A percentile compares a stretch with the other conserved stretches of the same genome.
Evolutionary conservation across 1,139 yeast species (phyloP).

Genomic region (Geotrichum citri-aurantii): DNA sequence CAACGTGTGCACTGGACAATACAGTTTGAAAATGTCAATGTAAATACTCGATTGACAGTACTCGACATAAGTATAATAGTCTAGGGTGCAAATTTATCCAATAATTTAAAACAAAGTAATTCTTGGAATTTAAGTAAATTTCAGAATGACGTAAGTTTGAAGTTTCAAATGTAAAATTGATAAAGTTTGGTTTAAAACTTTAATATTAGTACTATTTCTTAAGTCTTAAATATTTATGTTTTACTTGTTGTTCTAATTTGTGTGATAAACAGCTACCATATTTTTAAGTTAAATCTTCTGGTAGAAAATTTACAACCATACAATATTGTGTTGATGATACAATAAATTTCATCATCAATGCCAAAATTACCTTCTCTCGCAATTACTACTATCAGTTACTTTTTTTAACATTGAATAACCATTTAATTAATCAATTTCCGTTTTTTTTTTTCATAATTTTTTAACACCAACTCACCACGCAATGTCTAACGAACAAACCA

Average conservation of each 20-base stretch:
- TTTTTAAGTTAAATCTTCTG: not conserved
- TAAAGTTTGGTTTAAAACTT: too few relatives aligned
- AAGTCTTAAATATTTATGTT: not conserved
- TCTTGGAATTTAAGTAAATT: not conserved
- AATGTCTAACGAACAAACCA: not conserved
- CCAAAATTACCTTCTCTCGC: not conserved
- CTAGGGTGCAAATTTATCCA: not conserved
- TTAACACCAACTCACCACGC: not conserved
- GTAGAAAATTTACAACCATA: not conserved
- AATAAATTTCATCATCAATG: not conserved
- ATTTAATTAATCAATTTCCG: too few relatives aligned
- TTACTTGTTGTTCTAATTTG: not conserved
- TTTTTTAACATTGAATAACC: too few relatives aligned
- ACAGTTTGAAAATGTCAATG: not conserved
- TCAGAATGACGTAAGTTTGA: not conserved
- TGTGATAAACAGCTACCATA: not conserved
- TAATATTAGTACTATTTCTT: not conserved
- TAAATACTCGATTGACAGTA: not conserved
- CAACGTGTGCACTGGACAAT: not conserved
- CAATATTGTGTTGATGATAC: not conserved
- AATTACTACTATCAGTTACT: not conserved
- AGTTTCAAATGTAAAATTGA: too few relatives aligned
- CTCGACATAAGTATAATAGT: not conserved
- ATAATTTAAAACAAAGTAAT: not conserved
- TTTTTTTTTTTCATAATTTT: not conserved